phyloP scores from a whole-genome alignment of 2,329 filamentous ascomycete species.

The Monilinia laxa region DNA sequence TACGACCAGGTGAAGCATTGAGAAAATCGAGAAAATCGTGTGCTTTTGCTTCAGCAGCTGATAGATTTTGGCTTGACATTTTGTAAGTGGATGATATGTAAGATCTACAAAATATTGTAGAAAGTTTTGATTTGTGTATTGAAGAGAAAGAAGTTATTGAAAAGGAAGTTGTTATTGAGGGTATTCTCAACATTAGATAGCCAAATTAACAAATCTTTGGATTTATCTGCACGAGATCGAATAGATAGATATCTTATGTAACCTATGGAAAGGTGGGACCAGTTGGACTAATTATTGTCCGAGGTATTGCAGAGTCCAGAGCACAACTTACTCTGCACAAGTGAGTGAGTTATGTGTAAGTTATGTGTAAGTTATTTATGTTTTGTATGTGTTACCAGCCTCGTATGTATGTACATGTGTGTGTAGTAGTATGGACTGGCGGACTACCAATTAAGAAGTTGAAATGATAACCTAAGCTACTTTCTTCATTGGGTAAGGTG shows the following conservation, averaged over 20 bases:
- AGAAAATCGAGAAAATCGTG: slow-evolving; percentile 86
- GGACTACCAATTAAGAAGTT: background rate
- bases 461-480: background rate
- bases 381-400: no score
- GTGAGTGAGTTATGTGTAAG: no score
- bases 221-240: background rate
- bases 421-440: no score
- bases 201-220: no score
- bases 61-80: slow-evolving; percentile 34
- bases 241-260: background rate
- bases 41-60: slow-evolving; percentile 40
- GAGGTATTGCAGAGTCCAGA: background rate
- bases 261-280: background rate
- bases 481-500: no score
- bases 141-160: background rate
- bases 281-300: background rate
- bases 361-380: no score
- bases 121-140: background rate
- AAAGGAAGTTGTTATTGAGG: slow-evolving; percentile 7
- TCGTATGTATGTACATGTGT: background rate
- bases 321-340: no score
- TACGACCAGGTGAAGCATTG: slow-evolving; percentile 92
- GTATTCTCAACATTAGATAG: slow-evolving; percentile 18
- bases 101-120: slow-evolving; percentile 6
- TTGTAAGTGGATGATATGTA: slow-evolving; percentile 23